A percentile compares a stretch with the other conserved stretches of the same genome.
These are phyloP conservation scores for Gigaspora rosea DNA, from an alignment of 192 early-diverging fungal genomes.

Conservation along the genomic window DNA sequence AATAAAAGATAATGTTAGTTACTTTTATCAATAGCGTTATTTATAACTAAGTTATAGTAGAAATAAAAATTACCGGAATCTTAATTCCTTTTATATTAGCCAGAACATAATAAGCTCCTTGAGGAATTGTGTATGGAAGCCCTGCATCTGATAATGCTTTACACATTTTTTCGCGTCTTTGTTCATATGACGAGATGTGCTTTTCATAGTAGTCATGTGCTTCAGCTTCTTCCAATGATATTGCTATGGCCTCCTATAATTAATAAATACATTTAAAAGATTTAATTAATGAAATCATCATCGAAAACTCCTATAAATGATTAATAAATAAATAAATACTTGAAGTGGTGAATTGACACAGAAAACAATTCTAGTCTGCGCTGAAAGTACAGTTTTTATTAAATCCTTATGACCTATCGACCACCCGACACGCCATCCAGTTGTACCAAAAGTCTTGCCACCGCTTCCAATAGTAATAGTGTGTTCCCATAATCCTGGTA, in stretches of 20 bases:
- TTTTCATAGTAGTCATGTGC: conserved; percentile 65
- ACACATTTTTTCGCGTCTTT: conserved; percentile 74
- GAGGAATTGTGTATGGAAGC: conserved; percentile 79
- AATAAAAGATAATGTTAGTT: too few species aligned
- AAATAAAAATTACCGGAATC: conserved; percentile 45
- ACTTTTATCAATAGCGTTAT: too few species aligned
- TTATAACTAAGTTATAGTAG: too few species aligned
- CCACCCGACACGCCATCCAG: conserved; percentile 98
- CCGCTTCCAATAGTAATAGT: conserved; percentile 92
- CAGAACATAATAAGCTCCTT: conserved; percentile 93
- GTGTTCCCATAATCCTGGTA: conserved; percentile 87
- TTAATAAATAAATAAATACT: conserved; percentile 32
- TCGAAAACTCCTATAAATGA: neutral
- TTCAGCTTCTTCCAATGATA: conserved; percentile 66
- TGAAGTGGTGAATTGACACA: conserved; percentile 89
- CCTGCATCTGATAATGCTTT: conserved; percentile 64
- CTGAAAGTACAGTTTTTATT: conserved; percentile 73
- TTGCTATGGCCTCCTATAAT: conserved; percentile 67
- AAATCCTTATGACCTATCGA: conserved; percentile 74
- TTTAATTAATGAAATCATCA: too few species aligned
- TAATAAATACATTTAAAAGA: neutral
- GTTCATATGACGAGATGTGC: conserved; percentile 68
- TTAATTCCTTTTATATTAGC: conserved; percentile 74
- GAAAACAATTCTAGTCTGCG: conserved; percentile 90
- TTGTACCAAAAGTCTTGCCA: conserved; percentile 94